Percentiles rank a stretch among this genome's conserved stretches.
These are phyloP conservation scores for Bryoerythrophyllum caledonicum DNA, from an alignment of 225 moss, liverwort and hornwort genomes.

Conservation along the genomic window DNA sequence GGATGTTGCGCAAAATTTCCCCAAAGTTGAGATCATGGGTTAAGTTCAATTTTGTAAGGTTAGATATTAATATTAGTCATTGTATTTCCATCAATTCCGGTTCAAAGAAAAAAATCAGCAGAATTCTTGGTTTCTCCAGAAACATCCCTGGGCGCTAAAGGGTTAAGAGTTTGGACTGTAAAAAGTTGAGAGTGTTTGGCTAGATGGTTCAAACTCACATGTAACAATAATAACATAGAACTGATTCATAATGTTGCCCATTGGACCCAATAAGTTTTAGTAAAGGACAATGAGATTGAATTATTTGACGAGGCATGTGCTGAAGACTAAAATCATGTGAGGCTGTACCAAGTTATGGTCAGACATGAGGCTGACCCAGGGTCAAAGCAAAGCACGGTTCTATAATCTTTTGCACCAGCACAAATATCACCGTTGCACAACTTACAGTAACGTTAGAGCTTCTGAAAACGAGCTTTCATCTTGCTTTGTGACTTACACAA, in stretches of 20 bases:
- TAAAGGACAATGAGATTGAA: not conserved
- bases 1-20: no score
- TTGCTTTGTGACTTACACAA: not conserved
- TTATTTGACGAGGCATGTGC: not conserved
- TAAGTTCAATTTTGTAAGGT: no score
- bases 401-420: not conserved
- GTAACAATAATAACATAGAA: not conserved
- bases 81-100: no score
- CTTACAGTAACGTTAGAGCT: not conserved
- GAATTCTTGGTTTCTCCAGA: no score
- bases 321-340: not conserved
- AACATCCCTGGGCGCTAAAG: no score
- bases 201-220: no score
- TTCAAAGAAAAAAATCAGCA: no score
- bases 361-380: not conserved
- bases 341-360: not conserved
- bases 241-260: not conserved
- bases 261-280: not conserved
- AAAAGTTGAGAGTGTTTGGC: no score
- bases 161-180: no score
- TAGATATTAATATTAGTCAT: no score
- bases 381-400: no score
- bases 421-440: not conserved
- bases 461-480: not conserved
- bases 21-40: no score